These are phyloP conservation scores for Telfairia occidentalis DNA, from an alignment of 331 rosid species.

Conservation along the genomic window DNA sequence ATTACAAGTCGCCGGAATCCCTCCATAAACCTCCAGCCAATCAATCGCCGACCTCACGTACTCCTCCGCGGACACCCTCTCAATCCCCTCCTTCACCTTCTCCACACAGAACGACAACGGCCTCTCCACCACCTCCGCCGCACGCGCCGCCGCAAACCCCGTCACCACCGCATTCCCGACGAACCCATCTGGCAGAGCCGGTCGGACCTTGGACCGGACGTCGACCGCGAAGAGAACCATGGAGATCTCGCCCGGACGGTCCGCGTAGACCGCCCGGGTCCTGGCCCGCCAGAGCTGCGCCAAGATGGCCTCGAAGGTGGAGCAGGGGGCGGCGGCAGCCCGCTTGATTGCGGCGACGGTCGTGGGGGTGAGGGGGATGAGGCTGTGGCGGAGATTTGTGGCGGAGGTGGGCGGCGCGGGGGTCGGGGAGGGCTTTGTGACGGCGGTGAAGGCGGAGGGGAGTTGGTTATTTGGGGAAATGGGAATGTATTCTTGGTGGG, in stretches of 20 bases:
- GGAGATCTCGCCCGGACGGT: constrained; percentile 15
- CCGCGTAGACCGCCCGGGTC: constrained; percentile 22
- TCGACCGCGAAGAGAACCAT: constrained; percentile 40
- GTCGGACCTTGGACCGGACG: constrained; percentile 28
- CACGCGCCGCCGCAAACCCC: constrained; percentile 35
- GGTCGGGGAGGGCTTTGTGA: constrained; percentile 12
- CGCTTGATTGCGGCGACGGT: not conserved
- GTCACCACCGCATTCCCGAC: constrained; percentile 57
- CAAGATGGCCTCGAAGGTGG: constrained; percentile 35
- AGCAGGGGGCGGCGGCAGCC: not conserved
- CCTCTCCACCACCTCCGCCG: constrained; percentile 27
- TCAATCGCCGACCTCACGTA: constrained; percentile 42
- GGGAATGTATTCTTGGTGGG: constrained; percentile 37
- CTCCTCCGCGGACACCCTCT: constrained; percentile 38
- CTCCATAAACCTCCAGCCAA: constrained; percentile 44
- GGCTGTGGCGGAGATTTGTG: not conserved
- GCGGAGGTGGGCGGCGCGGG: not conserved
- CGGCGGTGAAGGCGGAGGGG: constrained; percentile 19
- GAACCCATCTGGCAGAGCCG: constrained; percentile 27
- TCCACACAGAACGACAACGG: constrained; percentile 20
- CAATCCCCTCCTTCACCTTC: constrained; percentile 43
- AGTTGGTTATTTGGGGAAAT: not conserved
- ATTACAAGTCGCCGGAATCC: constrained; percentile 28
- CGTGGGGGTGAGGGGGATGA: not conserved
- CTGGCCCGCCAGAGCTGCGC: constrained; percentile 49